Percentiles rank a stretch among this genome's conserved stretches.
Conservation (phyloP, 1,284 basidiomycete genomes). For the Cerrena zonata region DNA sequence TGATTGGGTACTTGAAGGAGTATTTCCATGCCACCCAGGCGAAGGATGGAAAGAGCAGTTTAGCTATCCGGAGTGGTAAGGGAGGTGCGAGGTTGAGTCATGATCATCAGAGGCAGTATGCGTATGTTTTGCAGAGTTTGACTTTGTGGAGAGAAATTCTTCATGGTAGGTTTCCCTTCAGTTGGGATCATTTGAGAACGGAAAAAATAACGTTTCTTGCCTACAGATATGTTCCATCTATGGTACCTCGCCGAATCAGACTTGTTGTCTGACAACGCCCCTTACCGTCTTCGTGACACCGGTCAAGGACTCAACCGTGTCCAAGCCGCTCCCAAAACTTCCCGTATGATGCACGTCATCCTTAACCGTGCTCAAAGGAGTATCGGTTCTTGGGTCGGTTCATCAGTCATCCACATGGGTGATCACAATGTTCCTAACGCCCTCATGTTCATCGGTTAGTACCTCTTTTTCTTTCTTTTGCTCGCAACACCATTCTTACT, state of each 20-base stretch:
- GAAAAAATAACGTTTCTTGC: neutral
- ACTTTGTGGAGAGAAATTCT: slow-evolving; percentile 79
- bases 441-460: slow-evolving; percentile 66
- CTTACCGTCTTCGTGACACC: slow-evolving; percentile 75
- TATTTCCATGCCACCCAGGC: slow-evolving; percentile 68
- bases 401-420: slow-evolving; percentile 51
- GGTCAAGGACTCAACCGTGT: slow-evolving; percentile 81
- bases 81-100: slow-evolving; percentile 73
- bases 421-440: slow-evolving; percentile 86
- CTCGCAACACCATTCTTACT: neutral
- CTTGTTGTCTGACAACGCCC: slow-evolving; percentile 62
- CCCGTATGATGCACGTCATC: slow-evolving; percentile 78
- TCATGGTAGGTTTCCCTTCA: slow-evolving; percentile 46
- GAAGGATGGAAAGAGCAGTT: slow-evolving; percentile 53
- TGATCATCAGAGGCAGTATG: slow-evolving; percentile 75
- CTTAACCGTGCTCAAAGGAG: slow-evolving; percentile 72
- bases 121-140: slow-evolving; percentile 75
- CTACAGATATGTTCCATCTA: slow-evolving; percentile 73
- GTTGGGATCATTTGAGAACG: no score
- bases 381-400: slow-evolving; percentile 75
- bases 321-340: slow-evolving; percentile 75
- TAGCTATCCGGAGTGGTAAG: slow-evolving; percentile 72
- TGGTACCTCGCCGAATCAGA: slow-evolving; percentile 78
- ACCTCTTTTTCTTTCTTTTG: neutral
- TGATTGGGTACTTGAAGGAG: slow-evolving; percentile 69